Evolutionary conservation across 768 basidiomycete genomes (phyloP).

Genomic region (Asterophora lycoperdoides): DNA sequence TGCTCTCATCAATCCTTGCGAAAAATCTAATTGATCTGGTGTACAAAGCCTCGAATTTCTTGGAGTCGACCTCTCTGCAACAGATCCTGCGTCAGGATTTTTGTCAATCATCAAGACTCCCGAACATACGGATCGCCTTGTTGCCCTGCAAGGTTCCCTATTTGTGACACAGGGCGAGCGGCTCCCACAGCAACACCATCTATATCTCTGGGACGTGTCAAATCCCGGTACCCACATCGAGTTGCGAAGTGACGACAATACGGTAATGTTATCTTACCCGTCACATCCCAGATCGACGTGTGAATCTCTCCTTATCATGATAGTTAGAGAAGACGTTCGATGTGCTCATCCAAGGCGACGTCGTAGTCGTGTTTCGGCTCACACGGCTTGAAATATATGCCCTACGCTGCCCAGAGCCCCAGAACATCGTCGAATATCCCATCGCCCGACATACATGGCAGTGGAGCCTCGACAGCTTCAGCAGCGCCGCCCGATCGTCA

Average conservation of each 20-base stretch:
- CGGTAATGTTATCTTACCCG: constrained; percentile 18
- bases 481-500: constrained; percentile 32
- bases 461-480: constrained; percentile 54
- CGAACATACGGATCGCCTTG: constrained; percentile 24
- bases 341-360: constrained; percentile 37
- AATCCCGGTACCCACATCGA: constrained; percentile 28
- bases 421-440: constrained; percentile 33
- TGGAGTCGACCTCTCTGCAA: constrained; percentile 32
- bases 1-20: not conserved
- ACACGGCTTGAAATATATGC: constrained; percentile 42
- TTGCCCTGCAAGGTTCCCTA: constrained; percentile 33
- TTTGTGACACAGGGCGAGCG: constrained; percentile 32
- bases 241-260: constrained; percentile 30
- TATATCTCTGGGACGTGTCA: constrained; percentile 35
- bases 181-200: constrained; percentile 17
- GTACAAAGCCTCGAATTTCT: constrained; percentile 38
- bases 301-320: not conserved
- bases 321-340: constrained; percentile 39
- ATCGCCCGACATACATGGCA: constrained; percentile 45
- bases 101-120: constrained; percentile 24
- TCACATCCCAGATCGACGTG: not conserved
- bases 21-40: not conserved
- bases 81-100: constrained; percentile 35
- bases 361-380: constrained; percentile 42
- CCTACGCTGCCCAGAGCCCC: constrained; percentile 24